Evolutionary conservation across 306 rosid genomes (phyloP), one percentile per base, ranked within the genome.

Genomic region (Vicia sativa): DNA sequence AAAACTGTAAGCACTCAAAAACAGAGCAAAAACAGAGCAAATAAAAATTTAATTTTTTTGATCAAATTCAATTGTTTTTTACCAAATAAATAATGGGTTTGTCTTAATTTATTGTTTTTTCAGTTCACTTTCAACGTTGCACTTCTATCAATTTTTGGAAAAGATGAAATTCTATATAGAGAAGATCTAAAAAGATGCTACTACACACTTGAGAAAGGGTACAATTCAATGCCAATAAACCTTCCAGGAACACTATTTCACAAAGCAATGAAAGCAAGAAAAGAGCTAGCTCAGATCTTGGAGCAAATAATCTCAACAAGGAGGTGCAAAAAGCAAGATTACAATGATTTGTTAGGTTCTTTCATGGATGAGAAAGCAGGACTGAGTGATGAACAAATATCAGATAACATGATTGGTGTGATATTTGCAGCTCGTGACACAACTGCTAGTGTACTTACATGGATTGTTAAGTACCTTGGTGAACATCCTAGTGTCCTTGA

Each of bases 341-440:
- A 82, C 78, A 76, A 65, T 31, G 97, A 93, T 82, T 85, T 93
- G 50, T 79, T 93, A 6, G 89, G 82, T 41, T 90, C 91, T 0
- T 84, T 93, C 78, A 90, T 93, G 97, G 85, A 70, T 13, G 88
- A 79, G 63, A 90, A 88, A 70, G 89, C 87, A 81, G 87, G 90
- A 35, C 95, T 93, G 58, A 87, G 79, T 13, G 99, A 93, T 67
- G 86, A 83, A 3, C 96, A 93, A 38, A 88, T 93, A 7, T 83
- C 89, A 37, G 98, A 93, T 62, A 93, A 93, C 71, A 70, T 88
- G n/a, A 93, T 93, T 26, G 98, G 98, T 25, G 88, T 90, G 25
- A 86, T 93, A 54, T 93, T 93, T 53, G 98, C 98, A 1, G 98
- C 98, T 31, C 87, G 96, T 11, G 98, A 93, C 61, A 93, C 98